Evolutionary conservation across 129 eudicot genomes (phyloP), one percentile per base, ranked within the genome.

Genomic region (Flaveria sonorensis): DNA sequence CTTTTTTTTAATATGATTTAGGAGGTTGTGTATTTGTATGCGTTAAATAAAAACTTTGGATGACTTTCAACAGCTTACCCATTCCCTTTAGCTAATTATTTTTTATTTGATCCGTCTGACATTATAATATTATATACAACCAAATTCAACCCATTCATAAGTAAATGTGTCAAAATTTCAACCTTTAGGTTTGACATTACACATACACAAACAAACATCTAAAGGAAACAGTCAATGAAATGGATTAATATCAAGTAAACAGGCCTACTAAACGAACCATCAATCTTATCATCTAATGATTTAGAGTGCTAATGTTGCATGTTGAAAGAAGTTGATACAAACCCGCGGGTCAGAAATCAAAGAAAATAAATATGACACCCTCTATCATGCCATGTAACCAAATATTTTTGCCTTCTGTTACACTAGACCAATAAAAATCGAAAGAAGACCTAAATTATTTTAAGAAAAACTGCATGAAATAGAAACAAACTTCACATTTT

Each of bases 211-310:
- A 26, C 40, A 26, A 26, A 56, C 28, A 61, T 28, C 32, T 28
- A 61, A 61, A 28, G 67, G 3, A 23, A 12, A 26, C 1, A 11
- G 10, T 24, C 6, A 4, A 13, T 12, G 10, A 61, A 26, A 24
- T 1, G 19, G 12, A 61, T 14, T 26, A 61, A 61, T 3, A 61
- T 18, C n/a, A 23, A 61, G 66, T 13, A 26, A 24, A 60, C 66
- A 24, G 1, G 40, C 40, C 19, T 18, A 61, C 16, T 12, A 61
- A 24, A 23, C 28, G 13, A 61, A 61, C 42, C 39, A 61, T 4
- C 43, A 61, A 26, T 23, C 68, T 62, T 62, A 62, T 62, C 68
- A 62, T 62, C 63, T 57, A 19, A 57, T 57, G 14, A 57, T 30
- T 30, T 4, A 30, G 6, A 30, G 6, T 30, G 36, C 36, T 3